Evolutionary conservation across 148 eudicot genomes (phyloP).

Genomic region (Hydrangea macrophylla): DNA sequence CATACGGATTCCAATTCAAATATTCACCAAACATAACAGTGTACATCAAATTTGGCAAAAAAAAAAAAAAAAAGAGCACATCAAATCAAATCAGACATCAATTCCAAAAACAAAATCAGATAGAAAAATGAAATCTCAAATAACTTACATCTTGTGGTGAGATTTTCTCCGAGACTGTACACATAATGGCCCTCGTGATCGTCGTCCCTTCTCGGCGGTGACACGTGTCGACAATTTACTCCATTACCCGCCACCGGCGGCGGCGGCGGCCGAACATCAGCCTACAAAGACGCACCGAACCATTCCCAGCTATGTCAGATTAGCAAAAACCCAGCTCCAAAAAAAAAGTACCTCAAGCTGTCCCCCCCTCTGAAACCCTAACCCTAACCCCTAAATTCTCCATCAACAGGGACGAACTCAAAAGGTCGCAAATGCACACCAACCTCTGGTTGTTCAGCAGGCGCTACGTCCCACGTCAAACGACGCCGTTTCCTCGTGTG

Average conservation of each 20-base stretch:
- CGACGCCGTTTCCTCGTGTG: conserved; percentile 71
- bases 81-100: too few relatives aligned
- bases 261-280: conserved; percentile 5
- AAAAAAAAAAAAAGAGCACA: too few relatives aligned
- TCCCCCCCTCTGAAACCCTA: conserved; percentile 1
- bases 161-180: conserved; percentile 71
- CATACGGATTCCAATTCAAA: neutral
- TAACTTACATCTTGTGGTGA: conserved; percentile 82
- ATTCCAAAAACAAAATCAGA: neutral
- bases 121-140: neutral
- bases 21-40: too few relatives aligned
- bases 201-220: conserved; percentile 73
- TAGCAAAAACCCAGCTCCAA: neutral
- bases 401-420: neutral
- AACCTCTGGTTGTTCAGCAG: conserved; percentile 44
- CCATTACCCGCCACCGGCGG: conserved; percentile 11
- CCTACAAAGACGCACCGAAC: conserved; percentile 24
- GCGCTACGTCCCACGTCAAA: conserved; percentile 59
- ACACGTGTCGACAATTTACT: conserved; percentile 36
- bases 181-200: conserved; percentile 86
- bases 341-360: neutral
- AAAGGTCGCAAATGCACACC: too few relatives aligned
- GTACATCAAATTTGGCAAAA: too few relatives aligned
- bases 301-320: neutral
- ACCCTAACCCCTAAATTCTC: conserved; percentile 9